Evolutionary conservation across 2,329 filamentous ascomycete genomes (phyloP), one percentile per base, ranked within the genome.

Genomic region (Exophiala mesophila): DNA sequence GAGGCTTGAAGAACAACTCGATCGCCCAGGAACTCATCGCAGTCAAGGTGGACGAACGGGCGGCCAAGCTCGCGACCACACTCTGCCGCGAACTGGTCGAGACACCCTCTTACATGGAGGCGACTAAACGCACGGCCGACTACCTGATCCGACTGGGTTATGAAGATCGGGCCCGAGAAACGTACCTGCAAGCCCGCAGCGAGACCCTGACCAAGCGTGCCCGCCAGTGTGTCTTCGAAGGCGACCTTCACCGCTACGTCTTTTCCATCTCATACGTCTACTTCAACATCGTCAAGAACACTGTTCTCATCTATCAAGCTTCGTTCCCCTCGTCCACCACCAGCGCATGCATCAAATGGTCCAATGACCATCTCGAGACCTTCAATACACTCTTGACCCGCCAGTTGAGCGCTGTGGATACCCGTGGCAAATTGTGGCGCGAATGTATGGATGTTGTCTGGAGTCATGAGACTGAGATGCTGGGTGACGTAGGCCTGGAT

Each of bases 331-430:
- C 86, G 18, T 73, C 81, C 10, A 87, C 92, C 71, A 94, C 92
- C 76, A 94, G 88, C 57, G 88, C 89, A 0, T 94, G 88, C 56
- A 90, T 98, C 57, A 94, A 90, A 60, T 98, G 92, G 92, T 89
- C 88, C n/a, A 97, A 96, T 65, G 84, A 92, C 56, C 82, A 94
- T 60, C 80, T 97, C 1, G 89, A 96, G 56, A 81, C 81, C 2
- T 97, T 97, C 71, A 97, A 96, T 57, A 74, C 74, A 33, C 80
- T 92, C 37, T 71, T 98, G 26, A 79, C 76, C 24, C 74, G 90
- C 45, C 92, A 97, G 66, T 70, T 98, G 48, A 94, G 88, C 65
- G 88, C 85, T 59, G 85, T 92, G 2, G 83, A 94, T 47, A 76
- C 73, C 36, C 81, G 77, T n/a, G 83, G 83, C 10, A 74, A 79